Evolutionary conservation across 441 rosid genomes (phyloP), one percentile per base, ranked within the genome.

Genomic region (Populus hybrid): DNA sequence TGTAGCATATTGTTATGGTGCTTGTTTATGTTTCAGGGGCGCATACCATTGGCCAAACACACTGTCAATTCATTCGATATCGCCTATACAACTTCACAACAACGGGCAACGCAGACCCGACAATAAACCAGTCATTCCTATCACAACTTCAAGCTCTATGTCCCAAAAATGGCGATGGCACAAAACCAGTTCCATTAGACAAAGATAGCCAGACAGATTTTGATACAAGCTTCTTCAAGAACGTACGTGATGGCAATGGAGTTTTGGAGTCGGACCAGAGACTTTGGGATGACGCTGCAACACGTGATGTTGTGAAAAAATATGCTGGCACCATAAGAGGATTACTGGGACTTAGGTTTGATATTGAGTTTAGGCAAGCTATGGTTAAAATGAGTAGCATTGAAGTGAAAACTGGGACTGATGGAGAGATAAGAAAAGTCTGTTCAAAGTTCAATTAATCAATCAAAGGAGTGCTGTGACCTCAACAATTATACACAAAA

Each of bases 351-450:
- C 67, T 89, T 16, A 83, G 92, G 71, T 92, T 90, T 80, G 86
- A 90, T 81, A 40, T 70, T 59, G 93, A 91, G 81, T 90, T 92
- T 66, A 70, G 86, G 2, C 82, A 87, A 75, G 90, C 97, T 21
- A 91, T 92, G 95, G 80, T 90, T 67, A 92, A 90, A 83, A 92
- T 91, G 97, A 86, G 95, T 67, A 81, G 87, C 74, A 86, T 90
- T 73, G 90, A 88, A 61, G 93, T 90, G 28, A 93, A 91, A 77
- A 88, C 90, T 16, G 95, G 88, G 0, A 70, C 79, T 0, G 80
- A 86, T 72, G 94, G 95, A 40, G 95, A 93, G 81, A 82, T 91
- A 28, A 88, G 95, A 78, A 86, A 86, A 80, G 78, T 84, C 64
- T 93, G 97, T 79, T 90, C 90, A 24, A 88, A 80, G 84, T 79